Percentiles rank a stretch among this genome's conserved stretches.
These are phyloP conservation scores for Magnaporthiopsis rhizophila DNA, from an alignment of 2,329 filamentous ascomycete species.

Conservation along the genomic window DNA sequence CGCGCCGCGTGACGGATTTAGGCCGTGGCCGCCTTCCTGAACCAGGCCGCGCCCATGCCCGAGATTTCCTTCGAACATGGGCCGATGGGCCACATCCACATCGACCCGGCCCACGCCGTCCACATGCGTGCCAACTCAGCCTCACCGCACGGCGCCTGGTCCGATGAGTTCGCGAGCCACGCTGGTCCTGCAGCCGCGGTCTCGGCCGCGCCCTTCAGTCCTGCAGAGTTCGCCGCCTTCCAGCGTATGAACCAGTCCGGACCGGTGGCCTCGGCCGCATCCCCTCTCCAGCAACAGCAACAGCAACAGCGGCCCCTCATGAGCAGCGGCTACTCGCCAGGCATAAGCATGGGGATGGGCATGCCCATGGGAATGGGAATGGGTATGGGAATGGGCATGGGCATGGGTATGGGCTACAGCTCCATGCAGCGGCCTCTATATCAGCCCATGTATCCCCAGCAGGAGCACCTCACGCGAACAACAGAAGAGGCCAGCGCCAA, in stretches of 20 bases:
- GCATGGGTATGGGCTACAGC: conserved; percentile 42
- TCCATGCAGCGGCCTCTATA: conserved; percentile 45
- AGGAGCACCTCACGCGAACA: conserved; percentile 12
- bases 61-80: conserved; percentile 45
- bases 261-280: conserved; percentile 36
- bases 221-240: conserved; percentile 83
- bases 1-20: conserved; percentile 26
- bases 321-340: conserved; percentile 29
- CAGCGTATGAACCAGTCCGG: conserved; percentile 63
- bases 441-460: conserved; percentile 37
- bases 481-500: conserved; percentile 25
- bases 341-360: conserved; percentile 46
- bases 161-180: conserved; percentile 47
- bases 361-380: conserved; percentile 26
- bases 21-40: conserved; percentile 93
- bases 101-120: conserved; percentile 38
- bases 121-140: conserved; percentile 46
- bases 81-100: conserved; percentile 30
- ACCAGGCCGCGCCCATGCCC: conserved; percentile 59
- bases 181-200: conserved; percentile 32
- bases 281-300: conserved; percentile 12
- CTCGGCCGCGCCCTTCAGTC: conserved; percentile 52
- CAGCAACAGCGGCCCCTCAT: conserved; percentile 54
- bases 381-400: conserved; percentile 43
- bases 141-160: conserved; percentile 35